Evolutionary conservation across 106 monocot genomes (phyloP).

Genomic region (Gastrodia elata): DNA sequence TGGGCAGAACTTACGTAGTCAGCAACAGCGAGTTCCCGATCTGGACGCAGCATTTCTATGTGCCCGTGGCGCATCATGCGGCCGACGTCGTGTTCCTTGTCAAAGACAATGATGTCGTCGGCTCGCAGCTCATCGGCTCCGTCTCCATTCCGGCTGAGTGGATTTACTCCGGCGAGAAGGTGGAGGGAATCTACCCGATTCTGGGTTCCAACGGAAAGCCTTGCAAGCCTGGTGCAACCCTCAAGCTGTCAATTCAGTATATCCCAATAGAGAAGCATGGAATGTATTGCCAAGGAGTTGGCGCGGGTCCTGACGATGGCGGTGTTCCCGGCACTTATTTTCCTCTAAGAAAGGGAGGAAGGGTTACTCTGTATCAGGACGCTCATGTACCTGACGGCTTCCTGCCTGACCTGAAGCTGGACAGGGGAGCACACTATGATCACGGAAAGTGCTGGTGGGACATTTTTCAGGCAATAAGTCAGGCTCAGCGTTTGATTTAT

Average conservation of each 20-base stretch:
- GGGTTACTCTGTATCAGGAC: conserved; percentile 76
- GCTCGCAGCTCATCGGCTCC: conserved; percentile 72
- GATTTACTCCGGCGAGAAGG: conserved; percentile 42
- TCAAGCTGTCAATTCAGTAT: conserved; percentile 68
- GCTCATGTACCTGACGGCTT: conserved; percentile 73
- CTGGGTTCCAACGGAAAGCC: conserved; percentile 65
- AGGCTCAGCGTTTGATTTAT: conserved; percentile 66
- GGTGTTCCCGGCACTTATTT: conserved; percentile 84
- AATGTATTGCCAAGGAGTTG: conserved; percentile 55
- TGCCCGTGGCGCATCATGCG: conserved; percentile 71
- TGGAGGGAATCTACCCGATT: conserved; percentile 60
- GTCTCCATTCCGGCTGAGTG: conserved; percentile 53
- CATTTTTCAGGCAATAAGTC: conserved; percentile 51
- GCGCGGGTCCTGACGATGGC: conserved; percentile 36
- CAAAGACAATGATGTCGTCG: conserved; percentile 79
- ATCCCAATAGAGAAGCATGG: conserved; percentile 50
- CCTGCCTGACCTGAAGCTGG: conserved; percentile 56
- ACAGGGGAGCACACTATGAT: conserved; percentile 32
- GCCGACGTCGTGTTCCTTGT: conserved; percentile 60
- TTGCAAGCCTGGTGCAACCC: conserved; percentile 47
- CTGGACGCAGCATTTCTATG: conserved; percentile 80
- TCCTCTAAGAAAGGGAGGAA: conserved; percentile 56
- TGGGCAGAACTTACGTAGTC: conserved; percentile 79
- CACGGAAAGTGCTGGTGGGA: conserved; percentile 89
- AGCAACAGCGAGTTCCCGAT: conserved; percentile 77